These are phyloP conservation scores for Powellomyces hirtus DNA, from an alignment of 192 early-diverging fungal genomes.

Conservation along the genomic window DNA sequence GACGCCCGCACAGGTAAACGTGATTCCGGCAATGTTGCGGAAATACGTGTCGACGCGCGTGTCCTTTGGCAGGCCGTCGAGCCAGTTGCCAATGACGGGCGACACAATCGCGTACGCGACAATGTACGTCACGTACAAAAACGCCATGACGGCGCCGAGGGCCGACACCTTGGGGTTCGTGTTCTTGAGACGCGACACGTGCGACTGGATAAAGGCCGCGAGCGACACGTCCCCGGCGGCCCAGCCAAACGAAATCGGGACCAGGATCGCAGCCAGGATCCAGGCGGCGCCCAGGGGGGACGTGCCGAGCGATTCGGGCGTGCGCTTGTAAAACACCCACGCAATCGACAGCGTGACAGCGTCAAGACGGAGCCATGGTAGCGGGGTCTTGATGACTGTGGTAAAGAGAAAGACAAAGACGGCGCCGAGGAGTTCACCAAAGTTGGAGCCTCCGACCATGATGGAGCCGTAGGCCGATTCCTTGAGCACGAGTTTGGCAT, in stretches of 20 bases:
- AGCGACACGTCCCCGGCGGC: constrained; percentile 60
- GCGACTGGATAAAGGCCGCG: constrained; percentile 31
- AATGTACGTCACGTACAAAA: constrained; percentile 54
- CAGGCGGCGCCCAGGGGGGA: constrained; percentile 38
- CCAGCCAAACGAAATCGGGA: constrained; percentile 59
- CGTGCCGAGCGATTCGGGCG: constrained; percentile 30
- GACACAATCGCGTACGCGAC: constrained; percentile 46
- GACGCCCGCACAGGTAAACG: constrained; percentile 42
- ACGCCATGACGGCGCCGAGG: constrained; percentile 56
- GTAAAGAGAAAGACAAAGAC: constrained; percentile 51
- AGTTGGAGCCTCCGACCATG: constrained; percentile 58
- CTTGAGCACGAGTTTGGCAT: constrained; percentile 42
- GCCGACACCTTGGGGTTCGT: constrained; percentile 43
- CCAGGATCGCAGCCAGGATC: constrained; percentile 46
- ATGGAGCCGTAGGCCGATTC: constrained; percentile 46
- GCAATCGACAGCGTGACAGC: constrained; percentile 28
- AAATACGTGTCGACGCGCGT: constrained; percentile 27
- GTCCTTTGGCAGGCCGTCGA: constrained; percentile 31
- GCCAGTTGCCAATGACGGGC: constrained; percentile 36
- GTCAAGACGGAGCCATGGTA: constrained; percentile 55
- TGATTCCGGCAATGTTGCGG: constrained; percentile 43
- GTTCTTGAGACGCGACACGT: constrained; percentile 28
- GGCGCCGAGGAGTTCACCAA: constrained; percentile 58
- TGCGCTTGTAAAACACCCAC: constrained; percentile 23
- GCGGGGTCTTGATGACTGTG: constrained; percentile 47